Percentiles rank a stretch among this genome's conserved stretches.
Evolutionary conservation across 2,329 filamentous ascomycete species (phyloP).

Genomic region (Dactylellina cionopaga): DNA sequence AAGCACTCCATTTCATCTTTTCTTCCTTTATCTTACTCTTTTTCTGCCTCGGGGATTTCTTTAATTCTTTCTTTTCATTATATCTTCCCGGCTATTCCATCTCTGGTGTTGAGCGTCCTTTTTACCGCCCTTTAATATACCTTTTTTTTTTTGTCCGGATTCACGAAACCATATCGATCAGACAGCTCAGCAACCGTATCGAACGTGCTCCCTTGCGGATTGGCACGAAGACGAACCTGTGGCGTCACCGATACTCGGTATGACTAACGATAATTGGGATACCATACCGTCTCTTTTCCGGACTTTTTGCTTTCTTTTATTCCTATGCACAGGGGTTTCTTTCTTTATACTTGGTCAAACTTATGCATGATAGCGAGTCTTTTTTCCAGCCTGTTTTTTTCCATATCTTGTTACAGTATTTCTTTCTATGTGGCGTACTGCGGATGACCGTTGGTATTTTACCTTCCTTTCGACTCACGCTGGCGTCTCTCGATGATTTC

Average conservation of each 20-base stretch:
- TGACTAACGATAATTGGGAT: slow-evolving; percentile 17
- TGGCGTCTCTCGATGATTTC: slow-evolving; percentile 6
- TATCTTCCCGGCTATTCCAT: slow-evolving; percentile 28
- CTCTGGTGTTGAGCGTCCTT: slow-evolving; percentile 34
- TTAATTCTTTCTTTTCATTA: slow-evolving; percentile 37
- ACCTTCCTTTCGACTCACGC: slow-evolving; percentile 23
- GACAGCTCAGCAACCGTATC: not conserved
- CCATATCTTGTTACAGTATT: slow-evolving; percentile 21
- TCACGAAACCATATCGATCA: not conserved
- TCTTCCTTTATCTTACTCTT: slow-evolving; percentile 60
- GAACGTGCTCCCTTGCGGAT: not conserved
- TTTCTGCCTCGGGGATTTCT: slow-evolving; percentile 53
- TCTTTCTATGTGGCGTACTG: slow-evolving; percentile 30
- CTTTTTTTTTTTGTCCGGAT: slow-evolving; percentile 24
- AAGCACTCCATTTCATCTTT: slow-evolving; percentile 53
- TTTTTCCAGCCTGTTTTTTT: slow-evolving; percentile 16
- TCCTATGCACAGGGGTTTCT: slow-evolving; percentile 29
- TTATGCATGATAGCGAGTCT: slow-evolving; percentile 42
- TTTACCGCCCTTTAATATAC: slow-evolving; percentile 12
- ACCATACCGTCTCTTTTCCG: slow-evolving; percentile 5
- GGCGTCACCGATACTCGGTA: slow-evolving; percentile 21
- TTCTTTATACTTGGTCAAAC: slow-evolving; percentile 18
- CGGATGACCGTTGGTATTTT: slow-evolving; percentile 24
- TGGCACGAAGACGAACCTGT: slow-evolving; percentile 1
- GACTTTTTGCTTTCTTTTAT: slow-evolving; percentile 13